These are phyloP conservation scores for Cicer arietinum DNA, from an alignment of 306 rosid species.

Conservation along the genomic window DNA sequence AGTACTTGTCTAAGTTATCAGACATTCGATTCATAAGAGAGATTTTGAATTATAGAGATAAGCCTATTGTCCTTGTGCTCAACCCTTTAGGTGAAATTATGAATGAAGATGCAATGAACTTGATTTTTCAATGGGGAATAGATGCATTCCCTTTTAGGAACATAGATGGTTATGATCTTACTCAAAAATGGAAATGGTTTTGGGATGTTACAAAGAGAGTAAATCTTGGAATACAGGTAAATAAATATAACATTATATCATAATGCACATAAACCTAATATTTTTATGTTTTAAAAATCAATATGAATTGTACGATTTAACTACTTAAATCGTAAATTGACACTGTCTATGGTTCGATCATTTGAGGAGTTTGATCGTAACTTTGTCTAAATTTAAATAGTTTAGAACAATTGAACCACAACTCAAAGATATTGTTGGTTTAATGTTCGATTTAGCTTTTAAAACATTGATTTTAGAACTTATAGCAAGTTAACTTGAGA, in stretches of 20 bases:
- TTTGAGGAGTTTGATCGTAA: no score
- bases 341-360: no score
- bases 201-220: conserved; percentile 48
- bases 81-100: conserved; percentile 8
- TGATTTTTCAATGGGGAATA: conserved; percentile 52
- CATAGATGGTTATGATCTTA: conserved; percentile 43
- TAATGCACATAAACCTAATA: no score
- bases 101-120: conserved; percentile 48
- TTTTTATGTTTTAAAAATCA: no score
- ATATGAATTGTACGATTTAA: no score
- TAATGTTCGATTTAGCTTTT: no score
- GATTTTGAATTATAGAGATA: conserved; percentile 24
- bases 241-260: background rate
- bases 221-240: conserved; percentile 47
- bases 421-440: no score
- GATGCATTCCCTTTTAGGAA: conserved; percentile 49
- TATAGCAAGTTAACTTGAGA: no score
- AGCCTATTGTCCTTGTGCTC: conserved; percentile 44
- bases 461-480: no score
- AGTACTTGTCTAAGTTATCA: conserved; percentile 25
- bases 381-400: no score
- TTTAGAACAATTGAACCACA: no score
- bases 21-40: conserved; percentile 38
- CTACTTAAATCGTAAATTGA: no score
- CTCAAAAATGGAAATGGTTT: conserved; percentile 51